phyloP scores from a whole-genome alignment of 768 basidiomycete genomes.

The Termitomyces sp. region DNA sequence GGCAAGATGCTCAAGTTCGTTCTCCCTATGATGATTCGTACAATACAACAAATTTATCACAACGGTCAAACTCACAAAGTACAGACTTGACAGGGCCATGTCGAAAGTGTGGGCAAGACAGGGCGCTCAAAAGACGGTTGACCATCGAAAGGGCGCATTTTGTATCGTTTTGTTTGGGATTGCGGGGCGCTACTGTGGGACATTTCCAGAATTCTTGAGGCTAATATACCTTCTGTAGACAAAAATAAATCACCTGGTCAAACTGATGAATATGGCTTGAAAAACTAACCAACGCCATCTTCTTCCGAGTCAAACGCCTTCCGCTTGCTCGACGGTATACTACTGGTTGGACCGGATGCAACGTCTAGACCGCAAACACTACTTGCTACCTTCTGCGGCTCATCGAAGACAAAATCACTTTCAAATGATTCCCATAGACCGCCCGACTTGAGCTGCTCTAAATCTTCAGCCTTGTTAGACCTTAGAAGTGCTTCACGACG shows the following conservation, averaged over 20 bases:
- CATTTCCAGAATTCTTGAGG: slow-evolving; percentile 2
- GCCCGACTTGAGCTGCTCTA: slow-evolving; percentile 33
- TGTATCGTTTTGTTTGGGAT: not conserved
- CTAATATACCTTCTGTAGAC: slow-evolving; percentile 2
- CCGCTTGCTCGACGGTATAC: slow-evolving; percentile 2
- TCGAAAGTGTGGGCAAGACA: not conserved
- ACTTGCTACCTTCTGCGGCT: slow-evolving; percentile 8
- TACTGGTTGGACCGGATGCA: not conserved
- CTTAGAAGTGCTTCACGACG: slow-evolving; percentile 48
- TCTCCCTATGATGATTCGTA: slow-evolving; percentile 30
- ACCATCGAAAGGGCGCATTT: not conserved
- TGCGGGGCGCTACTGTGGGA: not conserved
- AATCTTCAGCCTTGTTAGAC: slow-evolving; percentile 36
- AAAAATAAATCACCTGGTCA: not conserved
- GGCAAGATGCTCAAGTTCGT: slow-evolving; percentile 46
- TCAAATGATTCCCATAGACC: slow-evolving; percentile 39
- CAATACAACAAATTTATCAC: not conserved
- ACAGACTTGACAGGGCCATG: slow-evolving; percentile 56
- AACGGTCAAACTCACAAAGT: slow-evolving; percentile 47
- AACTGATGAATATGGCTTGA: not conserved
- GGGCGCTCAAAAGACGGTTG: not conserved
- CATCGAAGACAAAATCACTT: slow-evolving; percentile 43
- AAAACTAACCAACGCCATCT: slow-evolving; percentile 5
- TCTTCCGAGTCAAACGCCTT: slow-evolving; percentile 3
- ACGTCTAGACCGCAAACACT: slow-evolving; percentile 10